Conservation (phyloP, 176 grass and related monocot species). For the Puccinellia tenuiflora region DNA sequence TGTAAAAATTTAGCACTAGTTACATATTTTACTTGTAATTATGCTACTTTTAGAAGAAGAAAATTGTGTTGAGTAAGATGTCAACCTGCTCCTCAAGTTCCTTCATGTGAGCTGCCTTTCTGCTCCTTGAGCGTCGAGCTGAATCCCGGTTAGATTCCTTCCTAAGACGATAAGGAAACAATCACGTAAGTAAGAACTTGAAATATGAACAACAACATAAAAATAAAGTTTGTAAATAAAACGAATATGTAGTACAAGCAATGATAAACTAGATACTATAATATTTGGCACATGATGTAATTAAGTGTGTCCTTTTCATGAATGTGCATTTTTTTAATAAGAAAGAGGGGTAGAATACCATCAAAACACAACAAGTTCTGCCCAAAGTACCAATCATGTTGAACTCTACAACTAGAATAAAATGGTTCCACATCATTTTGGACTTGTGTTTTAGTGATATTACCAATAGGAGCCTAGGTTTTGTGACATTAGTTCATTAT, state of each 20-base stretch:
- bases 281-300: background rate
- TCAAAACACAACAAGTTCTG: background rate
- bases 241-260: background rate
- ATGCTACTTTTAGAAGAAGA: background rate
- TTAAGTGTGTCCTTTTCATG: background rate
- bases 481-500: too few relatives aligned
- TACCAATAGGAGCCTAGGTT: too few relatives aligned
- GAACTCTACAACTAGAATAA: background rate
- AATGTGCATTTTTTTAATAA: background rate
- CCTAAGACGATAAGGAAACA: constrained; percentile 17
- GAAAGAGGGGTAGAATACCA: background rate
- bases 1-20: constrained; percentile 1
- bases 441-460: too few relatives aligned
- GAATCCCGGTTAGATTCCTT: constrained; percentile 87
- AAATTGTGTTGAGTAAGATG: background rate
- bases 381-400: background rate
- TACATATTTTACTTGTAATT: background rate
- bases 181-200: background rate
- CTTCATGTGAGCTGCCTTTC: constrained; percentile 76
- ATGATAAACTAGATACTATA: background rate
- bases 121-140: constrained; percentile 71
- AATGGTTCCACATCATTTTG: too few relatives aligned
- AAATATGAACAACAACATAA: background rate
- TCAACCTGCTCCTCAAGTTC: constrained; percentile 66
- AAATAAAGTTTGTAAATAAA: background rate